phyloP scores from a whole-genome alignment of 2,329 filamentous ascomycete species.

The Aspergillus thermomutatus region DNA sequence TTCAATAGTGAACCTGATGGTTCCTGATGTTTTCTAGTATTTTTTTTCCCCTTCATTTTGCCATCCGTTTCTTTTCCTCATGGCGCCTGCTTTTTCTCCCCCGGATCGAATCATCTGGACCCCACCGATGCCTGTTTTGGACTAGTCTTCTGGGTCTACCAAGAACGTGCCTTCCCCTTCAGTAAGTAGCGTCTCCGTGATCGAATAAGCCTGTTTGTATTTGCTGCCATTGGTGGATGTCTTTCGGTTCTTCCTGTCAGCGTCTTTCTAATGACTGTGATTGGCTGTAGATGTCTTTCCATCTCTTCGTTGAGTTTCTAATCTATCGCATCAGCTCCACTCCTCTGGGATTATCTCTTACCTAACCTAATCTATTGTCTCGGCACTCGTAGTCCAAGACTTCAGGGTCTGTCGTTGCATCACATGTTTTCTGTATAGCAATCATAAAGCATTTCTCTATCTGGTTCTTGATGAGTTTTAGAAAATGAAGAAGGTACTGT shows the following conservation, averaged over 20 bases:
- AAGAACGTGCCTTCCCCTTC: constrained; percentile 20
- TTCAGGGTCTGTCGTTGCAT: background rate
- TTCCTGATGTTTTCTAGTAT: background rate
- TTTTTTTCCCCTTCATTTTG: constrained; percentile 1
- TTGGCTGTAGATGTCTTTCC: constrained; percentile 10
- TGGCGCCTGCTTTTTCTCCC: constrained; percentile 11
- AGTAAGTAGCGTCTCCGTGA: constrained; percentile 14
- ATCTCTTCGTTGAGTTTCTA: background rate
- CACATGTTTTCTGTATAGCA: background rate
- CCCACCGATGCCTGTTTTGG: constrained; percentile 27
- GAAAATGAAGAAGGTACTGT: no score
- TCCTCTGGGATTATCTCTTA: background rate
- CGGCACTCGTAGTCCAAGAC: background rate
- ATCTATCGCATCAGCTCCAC: constrained; percentile 5
- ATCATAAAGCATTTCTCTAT: background rate
- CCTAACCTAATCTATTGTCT: constrained; percentile 3
- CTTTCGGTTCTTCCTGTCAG: constrained; percentile 12
- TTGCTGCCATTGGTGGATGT: constrained; percentile 19
- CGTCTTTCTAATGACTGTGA: constrained; percentile 10
- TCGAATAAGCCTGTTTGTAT: constrained; percentile 27
- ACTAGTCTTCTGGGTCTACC: constrained; percentile 20
- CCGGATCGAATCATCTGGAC: constrained; percentile 25
- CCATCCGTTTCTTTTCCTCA: background rate
- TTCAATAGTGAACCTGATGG: background rate
- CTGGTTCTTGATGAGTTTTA: no score